Evolutionary conservation across 2,329 filamentous ascomycete genomes (phyloP).

Genomic region (Colletotrichum magnum): DNA sequence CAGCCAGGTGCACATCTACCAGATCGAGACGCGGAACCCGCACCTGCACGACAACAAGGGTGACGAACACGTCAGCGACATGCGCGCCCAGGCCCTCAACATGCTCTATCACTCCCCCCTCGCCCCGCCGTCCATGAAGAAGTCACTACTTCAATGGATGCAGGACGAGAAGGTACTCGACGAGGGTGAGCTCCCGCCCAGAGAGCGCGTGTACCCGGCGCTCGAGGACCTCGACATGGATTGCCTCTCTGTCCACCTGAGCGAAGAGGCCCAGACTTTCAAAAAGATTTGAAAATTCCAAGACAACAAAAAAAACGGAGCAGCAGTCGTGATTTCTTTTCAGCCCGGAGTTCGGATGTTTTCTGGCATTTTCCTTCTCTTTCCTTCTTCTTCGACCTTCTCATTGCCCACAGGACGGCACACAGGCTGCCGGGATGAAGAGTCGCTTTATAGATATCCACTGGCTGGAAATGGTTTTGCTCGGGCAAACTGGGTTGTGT

Average conservation of each 20-base stretch:
- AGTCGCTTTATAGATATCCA: too few relatives aligned
- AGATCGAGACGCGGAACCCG: conserved; percentile 28
- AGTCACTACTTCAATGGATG: conserved; percentile 11
- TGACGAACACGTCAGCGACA: conserved; percentile 25
- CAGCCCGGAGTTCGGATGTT: not conserved
- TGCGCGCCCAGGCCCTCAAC: conserved; percentile 15
- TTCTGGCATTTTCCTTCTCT: too few relatives aligned
- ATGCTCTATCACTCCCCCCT: conserved; percentile 22
- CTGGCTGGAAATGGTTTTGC: too few relatives aligned
- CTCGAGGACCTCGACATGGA: conserved; percentile 14
- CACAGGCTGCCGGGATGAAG: too few relatives aligned
- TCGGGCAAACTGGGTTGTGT: too few relatives aligned
- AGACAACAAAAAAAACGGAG: too few relatives aligned
- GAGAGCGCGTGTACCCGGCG: conserved; percentile 21
- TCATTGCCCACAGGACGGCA: too few relatives aligned
- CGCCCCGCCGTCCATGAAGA: conserved; percentile 21
- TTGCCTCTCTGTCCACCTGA: not conserved
- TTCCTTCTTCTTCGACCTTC: too few relatives aligned
- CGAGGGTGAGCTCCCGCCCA: not conserved
- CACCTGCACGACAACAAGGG: conserved; percentile 31
- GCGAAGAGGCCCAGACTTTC: not conserved
- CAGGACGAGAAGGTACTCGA: conserved; percentile 2
- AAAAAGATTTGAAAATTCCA: not conserved
- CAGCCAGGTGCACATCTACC: conserved; percentile 8
- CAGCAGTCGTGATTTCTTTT: not conserved